A percentile compares a stretch with the other conserved stretches of the same genome.
Evolutionary conservation across 257 asterid genomes (phyloP).

Genomic region (Solanum virginianum): DNA sequence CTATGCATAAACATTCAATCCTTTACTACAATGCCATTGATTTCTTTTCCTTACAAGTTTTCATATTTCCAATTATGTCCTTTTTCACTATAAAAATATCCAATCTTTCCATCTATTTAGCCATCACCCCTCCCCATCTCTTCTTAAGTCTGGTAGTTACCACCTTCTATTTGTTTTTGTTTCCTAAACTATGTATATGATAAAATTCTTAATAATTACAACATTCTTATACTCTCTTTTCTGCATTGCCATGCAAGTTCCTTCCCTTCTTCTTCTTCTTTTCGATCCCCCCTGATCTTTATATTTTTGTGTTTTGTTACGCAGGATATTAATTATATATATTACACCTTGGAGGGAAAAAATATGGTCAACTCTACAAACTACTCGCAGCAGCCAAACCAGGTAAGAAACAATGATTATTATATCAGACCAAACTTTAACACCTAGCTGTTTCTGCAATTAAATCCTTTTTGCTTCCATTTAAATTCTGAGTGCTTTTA

Average conservation of each 20-base stretch:
- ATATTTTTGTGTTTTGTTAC: background rate
- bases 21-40: background rate
- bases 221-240: background rate
- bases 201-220: background rate
- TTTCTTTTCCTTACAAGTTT: background rate
- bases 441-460: background rate
- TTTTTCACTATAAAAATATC: constrained; percentile 15
- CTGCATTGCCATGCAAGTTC: background rate
- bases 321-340: background rate
- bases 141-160: background rate
- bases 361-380: background rate
- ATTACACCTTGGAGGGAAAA: background rate
- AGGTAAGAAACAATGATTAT: background rate
- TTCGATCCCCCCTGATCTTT: background rate
- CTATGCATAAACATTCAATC: constrained; percentile 17
- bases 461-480: background rate
- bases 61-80: background rate
- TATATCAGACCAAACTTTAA: background rate
- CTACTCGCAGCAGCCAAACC: background rate
- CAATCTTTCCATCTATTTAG: constrained; percentile 2
- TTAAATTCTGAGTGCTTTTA: background rate
- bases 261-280: background rate
- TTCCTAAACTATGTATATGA: background rate
- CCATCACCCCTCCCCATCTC: background rate
- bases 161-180: background rate